phyloP scores from a whole-genome alignment of 2,329 filamentous ascomycete species.

The Colletotrichum tropicicola region DNA sequence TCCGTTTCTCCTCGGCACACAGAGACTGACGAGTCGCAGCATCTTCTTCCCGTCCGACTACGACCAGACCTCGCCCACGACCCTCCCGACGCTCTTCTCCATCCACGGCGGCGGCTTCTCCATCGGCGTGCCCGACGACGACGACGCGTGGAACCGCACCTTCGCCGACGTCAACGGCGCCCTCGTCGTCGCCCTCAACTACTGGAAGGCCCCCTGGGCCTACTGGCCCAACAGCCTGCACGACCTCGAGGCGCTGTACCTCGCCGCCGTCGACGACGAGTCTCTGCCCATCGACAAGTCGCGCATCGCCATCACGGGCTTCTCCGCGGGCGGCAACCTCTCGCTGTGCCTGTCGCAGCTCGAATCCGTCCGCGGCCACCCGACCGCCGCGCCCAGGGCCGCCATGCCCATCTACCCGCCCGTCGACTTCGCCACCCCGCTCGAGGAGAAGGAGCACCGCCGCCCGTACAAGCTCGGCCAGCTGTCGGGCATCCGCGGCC shows the following conservation, averaged over 20 bases:
- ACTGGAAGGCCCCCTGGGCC: conserved; percentile 54
- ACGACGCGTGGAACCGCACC: conserved; percentile 55
- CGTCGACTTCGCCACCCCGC: conserved; percentile 41
- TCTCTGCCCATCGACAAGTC: conserved; percentile 54
- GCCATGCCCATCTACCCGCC: conserved; percentile 53
- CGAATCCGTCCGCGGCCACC: conserved; percentile 40
- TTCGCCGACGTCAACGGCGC: conserved; percentile 50
- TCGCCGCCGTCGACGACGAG: conserved; percentile 51
- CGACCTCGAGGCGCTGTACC: conserved; percentile 54
- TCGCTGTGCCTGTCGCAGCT: conserved; percentile 51
- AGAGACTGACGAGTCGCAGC: conserved; percentile 16
- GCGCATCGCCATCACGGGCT: conserved; percentile 54
- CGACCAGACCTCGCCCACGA: conserved; percentile 37
- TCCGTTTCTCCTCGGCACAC: too few species aligned
- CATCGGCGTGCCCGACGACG: conserved; percentile 50
- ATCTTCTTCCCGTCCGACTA: conserved; percentile 51
- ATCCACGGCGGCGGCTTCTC: conserved; percentile 63
- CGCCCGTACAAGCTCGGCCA: conserved; percentile 37
- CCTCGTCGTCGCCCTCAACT: conserved; percentile 58
- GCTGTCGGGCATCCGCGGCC: conserved; percentile 30
- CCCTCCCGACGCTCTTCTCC: conserved; percentile 54
- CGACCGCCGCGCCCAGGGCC: conserved; percentile 36
- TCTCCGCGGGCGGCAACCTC: conserved; percentile 61
- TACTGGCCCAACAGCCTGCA: conserved; percentile 54
- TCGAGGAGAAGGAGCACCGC: conserved; percentile 34